These are phyloP conservation scores for Gynostemma pentaphyllum DNA, from an alignment of 306 rosid species.

Conservation along the genomic window DNA sequence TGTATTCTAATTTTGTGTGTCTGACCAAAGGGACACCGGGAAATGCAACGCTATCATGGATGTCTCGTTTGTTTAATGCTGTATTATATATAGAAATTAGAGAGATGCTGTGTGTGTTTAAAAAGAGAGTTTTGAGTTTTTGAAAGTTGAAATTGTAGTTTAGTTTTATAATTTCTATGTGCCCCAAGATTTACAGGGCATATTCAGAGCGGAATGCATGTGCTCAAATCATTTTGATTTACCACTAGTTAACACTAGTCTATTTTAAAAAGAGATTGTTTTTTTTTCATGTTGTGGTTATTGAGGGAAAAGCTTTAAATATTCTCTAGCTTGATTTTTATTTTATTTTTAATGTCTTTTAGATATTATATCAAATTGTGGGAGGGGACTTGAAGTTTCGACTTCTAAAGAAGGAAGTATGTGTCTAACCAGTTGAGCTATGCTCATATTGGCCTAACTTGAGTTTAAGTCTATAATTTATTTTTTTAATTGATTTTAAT, in stretches of 20 bases:
- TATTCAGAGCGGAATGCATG: conserved; percentile 26
- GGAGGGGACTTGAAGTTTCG: too few species aligned
- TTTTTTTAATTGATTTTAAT: too few species aligned
- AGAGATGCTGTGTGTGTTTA: background rate
- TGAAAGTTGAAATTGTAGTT: conserved; percentile 7
- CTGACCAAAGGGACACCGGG: conserved; percentile 37
- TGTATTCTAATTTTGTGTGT: conserved; percentile 28
- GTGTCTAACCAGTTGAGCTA: too few species aligned
- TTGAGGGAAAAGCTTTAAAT: too few species aligned
- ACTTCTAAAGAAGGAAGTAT: too few species aligned
- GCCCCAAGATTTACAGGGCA: conserved; percentile 4
- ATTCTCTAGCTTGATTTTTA: too few species aligned
- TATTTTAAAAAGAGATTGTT: background rate
- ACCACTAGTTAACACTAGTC: background rate
- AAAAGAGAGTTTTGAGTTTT: conserved; percentile 8
- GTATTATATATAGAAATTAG: background rate
- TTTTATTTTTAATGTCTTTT: too few species aligned
- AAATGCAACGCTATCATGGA: conserved; percentile 60
- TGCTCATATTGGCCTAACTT: too few species aligned
- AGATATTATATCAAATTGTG: too few species aligned
- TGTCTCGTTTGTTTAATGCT: conserved; percentile 40
- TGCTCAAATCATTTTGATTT: conserved; percentile 40
- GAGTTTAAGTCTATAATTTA: too few species aligned
- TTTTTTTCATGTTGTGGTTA: background rate
- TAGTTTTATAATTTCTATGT: conserved; percentile 27